phyloP scores from a whole-genome alignment of 2,329 filamentous ascomycete genomes.

The Fusarium tjaetaba region DNA sequence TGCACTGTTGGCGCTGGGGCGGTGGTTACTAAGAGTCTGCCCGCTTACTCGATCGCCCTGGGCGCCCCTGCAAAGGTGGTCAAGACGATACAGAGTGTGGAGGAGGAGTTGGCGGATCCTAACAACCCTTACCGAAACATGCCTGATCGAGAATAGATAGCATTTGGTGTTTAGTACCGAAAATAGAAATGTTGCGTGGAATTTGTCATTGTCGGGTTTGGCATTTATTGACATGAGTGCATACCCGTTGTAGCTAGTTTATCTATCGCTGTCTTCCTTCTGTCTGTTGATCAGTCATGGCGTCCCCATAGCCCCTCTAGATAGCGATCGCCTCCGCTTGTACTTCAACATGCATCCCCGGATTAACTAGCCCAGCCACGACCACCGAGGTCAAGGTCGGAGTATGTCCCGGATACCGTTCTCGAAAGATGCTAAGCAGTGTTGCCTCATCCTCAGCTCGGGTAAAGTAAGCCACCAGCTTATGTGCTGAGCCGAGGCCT shows the following conservation, averaged over 20 bases:
- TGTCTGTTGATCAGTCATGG: rapidly evolving
- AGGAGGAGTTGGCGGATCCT: constrained; percentile 42
- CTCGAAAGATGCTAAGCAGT: rapidly evolving
- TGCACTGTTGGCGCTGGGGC: constrained; percentile 61
- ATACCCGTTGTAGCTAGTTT: neutral
- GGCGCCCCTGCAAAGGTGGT: constrained; percentile 61
- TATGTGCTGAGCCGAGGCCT: rapidly evolving
- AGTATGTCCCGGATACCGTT: neutral
- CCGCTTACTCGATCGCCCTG: constrained; percentile 59
- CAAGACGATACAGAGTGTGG: constrained; percentile 55
- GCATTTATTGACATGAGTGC: neutral
- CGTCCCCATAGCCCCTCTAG: neutral
- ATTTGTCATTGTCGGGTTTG: too few species aligned
- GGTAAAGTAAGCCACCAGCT: neutral
- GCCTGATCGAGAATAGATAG: constrained; percentile 36
- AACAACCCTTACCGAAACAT: constrained; percentile 42
- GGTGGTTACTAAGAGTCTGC: constrained; percentile 61
- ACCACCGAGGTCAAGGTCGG: neutral
- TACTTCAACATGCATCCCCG: neutral
- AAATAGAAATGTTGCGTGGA: neutral
- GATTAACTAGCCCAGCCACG: neutral
- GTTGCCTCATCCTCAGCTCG: neutral
- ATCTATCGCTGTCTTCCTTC: neutral
- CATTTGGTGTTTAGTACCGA: neutral
- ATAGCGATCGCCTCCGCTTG: neutral